Base-by-base conservation (phyloP, 306 rosid genomes). In the Astragalus glycyphyllos region DNA sequence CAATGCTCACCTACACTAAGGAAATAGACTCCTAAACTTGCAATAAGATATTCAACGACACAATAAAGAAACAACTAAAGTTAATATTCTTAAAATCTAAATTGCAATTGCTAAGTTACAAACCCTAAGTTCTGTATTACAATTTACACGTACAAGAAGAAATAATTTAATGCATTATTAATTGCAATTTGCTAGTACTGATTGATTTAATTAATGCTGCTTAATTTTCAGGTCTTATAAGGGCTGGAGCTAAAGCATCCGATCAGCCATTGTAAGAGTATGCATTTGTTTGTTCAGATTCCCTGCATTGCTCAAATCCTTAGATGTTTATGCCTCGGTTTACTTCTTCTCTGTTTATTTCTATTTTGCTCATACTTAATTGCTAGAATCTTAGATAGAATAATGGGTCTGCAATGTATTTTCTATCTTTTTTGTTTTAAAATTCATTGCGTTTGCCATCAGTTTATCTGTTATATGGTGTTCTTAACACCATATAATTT, bases 181-280 rank as follows among this genome's bases (percentile, higher is more conserved):
- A n/a, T 54, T 41, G 32, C 14, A 50, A 38, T 17, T 55, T 74
- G 35, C 44, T 51, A 12, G 31, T 74, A 45, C 13, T 63, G 51
- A 37, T 79, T 56, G 58, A 50, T 55, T 80, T 13, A 48, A 46
- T 48, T 65, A 16, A 31, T 26, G 50, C 69, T 55, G 14, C 53
- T 58, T 59, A 47, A 49, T 69, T 77, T 85, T 51, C 88, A 91
- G 97, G 88, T 84, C 83, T 91, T 57, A 86, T 83, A 65, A 82
- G 87, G 81, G 96, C 89, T 38, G 92, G 88, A 69, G 89, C 96
- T 81, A 86, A 80, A 65, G 86, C 86, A 71, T 91, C 92, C 12
- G 89, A 88, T 41, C 96, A 88, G 61, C 97, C 97, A 16, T 46
- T 91, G 97, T 91, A 87, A 84, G 96, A 77, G 74, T 60, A 29